A percentile compares a stretch with the other conserved stretches of the same genome.
These are phyloP conservation scores for Monosporascus sp. DNA, from an alignment of 2,329 filamentous ascomycete species.

Conservation along the genomic window DNA sequence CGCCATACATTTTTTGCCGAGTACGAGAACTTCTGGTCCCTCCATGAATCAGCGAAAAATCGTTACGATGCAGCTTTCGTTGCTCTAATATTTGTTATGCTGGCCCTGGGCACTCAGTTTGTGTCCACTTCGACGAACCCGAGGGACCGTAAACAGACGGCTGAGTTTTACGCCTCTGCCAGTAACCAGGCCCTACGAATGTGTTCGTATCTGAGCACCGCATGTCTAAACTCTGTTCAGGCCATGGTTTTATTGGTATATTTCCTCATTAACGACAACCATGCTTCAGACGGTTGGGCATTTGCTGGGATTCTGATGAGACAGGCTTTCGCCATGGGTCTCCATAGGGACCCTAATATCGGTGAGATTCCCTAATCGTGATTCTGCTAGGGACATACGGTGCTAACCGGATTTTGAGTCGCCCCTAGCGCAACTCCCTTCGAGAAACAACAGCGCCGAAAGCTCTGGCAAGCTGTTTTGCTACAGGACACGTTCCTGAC, in stretches of 20 bases:
- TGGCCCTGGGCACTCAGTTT: slow-evolving; percentile 75
- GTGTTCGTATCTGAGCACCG: slow-evolving; percentile 70
- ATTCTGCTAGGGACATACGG: slow-evolving; percentile 1
- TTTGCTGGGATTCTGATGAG: slow-evolving; percentile 73
- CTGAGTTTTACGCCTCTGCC: slow-evolving; percentile 77
- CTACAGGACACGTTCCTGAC: slow-evolving; percentile 79
- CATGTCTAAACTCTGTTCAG: slow-evolving; percentile 67
- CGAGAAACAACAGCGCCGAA: slow-evolving; percentile 73
- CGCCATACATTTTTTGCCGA: slow-evolving; percentile 70
- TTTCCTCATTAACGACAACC: slow-evolving; percentile 82
- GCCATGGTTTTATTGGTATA: slow-evolving; percentile 80
- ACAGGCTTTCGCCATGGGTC: slow-evolving; percentile 75
- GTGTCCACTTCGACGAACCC: slow-evolving; percentile 51
- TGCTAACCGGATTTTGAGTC: slow-evolving; percentile 32
- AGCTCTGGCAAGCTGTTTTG: slow-evolving; percentile 76
- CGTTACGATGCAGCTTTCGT: slow-evolving; percentile 63
- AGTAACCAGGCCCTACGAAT: slow-evolving; percentile 72
- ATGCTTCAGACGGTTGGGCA: slow-evolving; percentile 76
- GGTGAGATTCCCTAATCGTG: slow-evolving; percentile 33
- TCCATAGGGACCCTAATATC: slow-evolving; percentile 74
- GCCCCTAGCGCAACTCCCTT: slow-evolving; percentile 60
- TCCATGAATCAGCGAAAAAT: slow-evolving; percentile 52
- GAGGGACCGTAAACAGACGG: slow-evolving; percentile 64
- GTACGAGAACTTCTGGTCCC: slow-evolving; percentile 72
- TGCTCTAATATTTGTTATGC: slow-evolving; percentile 69